A percentile compares a stretch with the other conserved stretches of the same genome.
Conservation (phyloP, 2,329 filamentous ascomycete species). For the Aspergillus sp. region DNA sequence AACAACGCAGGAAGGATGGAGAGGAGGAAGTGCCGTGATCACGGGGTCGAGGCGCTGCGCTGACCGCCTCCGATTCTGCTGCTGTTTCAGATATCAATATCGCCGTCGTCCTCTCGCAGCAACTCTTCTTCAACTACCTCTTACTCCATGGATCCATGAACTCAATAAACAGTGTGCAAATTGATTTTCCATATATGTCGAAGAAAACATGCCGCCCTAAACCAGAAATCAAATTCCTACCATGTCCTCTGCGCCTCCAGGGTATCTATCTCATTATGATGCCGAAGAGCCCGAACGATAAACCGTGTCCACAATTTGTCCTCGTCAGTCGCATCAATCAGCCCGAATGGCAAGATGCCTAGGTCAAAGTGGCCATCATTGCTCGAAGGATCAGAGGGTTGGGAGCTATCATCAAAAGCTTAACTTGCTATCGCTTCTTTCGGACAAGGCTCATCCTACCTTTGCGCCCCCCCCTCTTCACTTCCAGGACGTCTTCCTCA, state of each 20-base stretch:
- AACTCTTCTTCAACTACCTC: too few relatives aligned
- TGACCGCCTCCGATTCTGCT: constrained; percentile 18
- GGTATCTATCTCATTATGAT: neutral
- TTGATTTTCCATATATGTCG: too few relatives aligned
- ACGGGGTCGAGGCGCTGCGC: constrained; percentile 4
- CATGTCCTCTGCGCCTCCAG: neutral
- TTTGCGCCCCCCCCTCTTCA: constrained; percentile 88
- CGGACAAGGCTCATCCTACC: constrained; percentile 62
- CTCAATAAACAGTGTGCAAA: too few relatives aligned
- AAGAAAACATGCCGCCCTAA: too few relatives aligned
- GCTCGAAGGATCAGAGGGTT: constrained; percentile 55
- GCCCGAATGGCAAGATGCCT: constrained; percentile 10
- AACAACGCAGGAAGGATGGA: constrained; percentile 1
- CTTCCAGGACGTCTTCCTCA: constrained; percentile 45
- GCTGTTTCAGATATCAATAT: neutral
- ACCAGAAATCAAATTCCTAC: too few relatives aligned
- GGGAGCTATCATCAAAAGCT: constrained; percentile 42
- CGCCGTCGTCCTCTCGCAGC: too few relatives aligned
- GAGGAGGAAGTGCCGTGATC: constrained; percentile 1
- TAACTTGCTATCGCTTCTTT: constrained; percentile 11
- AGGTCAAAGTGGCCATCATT: constrained; percentile 64
- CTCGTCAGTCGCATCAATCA: constrained; percentile 3
- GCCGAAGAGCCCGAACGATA: neutral
- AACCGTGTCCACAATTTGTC: too few relatives aligned
- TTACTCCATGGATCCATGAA: too few relatives aligned